Evolutionary conservation across 352 stramenopile species (phyloP), one percentile per base, ranked within the genome.

Genomic region (Globisporangium takayamanum): DNA sequence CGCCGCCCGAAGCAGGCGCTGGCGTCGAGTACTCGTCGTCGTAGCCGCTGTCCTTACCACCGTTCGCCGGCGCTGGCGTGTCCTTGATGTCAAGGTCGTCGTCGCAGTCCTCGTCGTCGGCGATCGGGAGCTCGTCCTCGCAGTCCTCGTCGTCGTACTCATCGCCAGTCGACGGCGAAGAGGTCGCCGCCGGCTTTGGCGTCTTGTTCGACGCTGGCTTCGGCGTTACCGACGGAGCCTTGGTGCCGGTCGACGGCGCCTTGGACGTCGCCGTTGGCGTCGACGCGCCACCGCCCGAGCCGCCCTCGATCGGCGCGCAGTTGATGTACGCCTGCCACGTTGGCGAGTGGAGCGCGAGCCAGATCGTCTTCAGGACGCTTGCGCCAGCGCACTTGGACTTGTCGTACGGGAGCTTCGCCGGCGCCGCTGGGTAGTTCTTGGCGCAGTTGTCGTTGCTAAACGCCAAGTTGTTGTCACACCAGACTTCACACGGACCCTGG

Each of bases 361-460:
- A 82, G 60, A 69, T 69, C 11, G 62, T 67, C 37, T 62, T 67
- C 20, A 80, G 59, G 64, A 71, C 69, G 26, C 63, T 75, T 22
- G 62, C 56, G 7, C 67, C 73, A 2, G 54, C 20, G 37, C 73
- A 86, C 64, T 83, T 80, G 55, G 63, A 39, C 48, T 65, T 68
- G 60, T 81, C 69, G 54, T 77, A 77, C 7, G 73, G 69, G 3
- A 86, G 69, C 47, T 65, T 62, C 25, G 66, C 70, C 5, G 67
- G 64, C 22, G 67, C 68, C 10, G 16, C 53, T 1, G 69, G 59
- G 53, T 71, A 76, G 64, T 80, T 66, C 3, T 67, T 54, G 12
- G 69, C 64, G 30, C 73, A 85, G 71, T 85, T 76, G 44, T 74
- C 72, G 58, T 82, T 62, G 22, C 72, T 61, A 53, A 78, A 85